Evolutionary conservation across 345 rosid species (phyloP), one percentile per base, ranked within the genome.

Genomic region (Bruguiera parviflora): DNA sequence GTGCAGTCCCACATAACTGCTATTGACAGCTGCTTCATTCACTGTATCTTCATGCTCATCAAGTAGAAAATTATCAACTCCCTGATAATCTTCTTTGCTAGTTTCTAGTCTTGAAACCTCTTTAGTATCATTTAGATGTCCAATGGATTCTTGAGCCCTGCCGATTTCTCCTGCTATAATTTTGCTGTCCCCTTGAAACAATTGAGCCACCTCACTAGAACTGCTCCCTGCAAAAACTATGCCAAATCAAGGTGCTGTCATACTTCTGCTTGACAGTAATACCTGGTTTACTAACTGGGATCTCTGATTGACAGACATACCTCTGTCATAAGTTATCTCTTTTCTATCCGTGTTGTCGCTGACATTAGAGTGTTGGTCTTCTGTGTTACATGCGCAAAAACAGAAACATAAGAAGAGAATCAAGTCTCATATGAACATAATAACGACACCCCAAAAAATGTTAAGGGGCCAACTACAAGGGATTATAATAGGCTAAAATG

Each of bases 91-190:
- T 27, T 29, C 57, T n/a, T 3, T 39, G 57, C 32, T 32, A 32
- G 39, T 29, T 71, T 72, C 73, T 67, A 37, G 35, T 28, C 63
- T 29, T 58, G 60, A 55, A 59, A 47, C 67, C 21, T 61, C 64
- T 61, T 53, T 53, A 53, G 43, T 27, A 46, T 63, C 35, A 57
- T 27, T 58, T 61, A 16, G 58, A 15, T 19, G 18, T 69, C 22
- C 51, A 11, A 16, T 5, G 22, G 10, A 39, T 46, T 6, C 61
- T 56, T 69, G 31, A 15, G 28, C 21, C 31, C 57, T 35, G 27
- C 19, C 55, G 25, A 24, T 47, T 29, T 57, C 52, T 35, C 28
- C 70, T 43, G 49, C 19, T 24, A 57, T 29, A 53, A 29, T 24
- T 24, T 46, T 24, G 8, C 29, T 31, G 27, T 77, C 62, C 70